A percentile compares a stretch with the other conserved stretches of the same genome.
Conservation (phyloP, 83 land plant genomes). For the Picea abies region DNA sequence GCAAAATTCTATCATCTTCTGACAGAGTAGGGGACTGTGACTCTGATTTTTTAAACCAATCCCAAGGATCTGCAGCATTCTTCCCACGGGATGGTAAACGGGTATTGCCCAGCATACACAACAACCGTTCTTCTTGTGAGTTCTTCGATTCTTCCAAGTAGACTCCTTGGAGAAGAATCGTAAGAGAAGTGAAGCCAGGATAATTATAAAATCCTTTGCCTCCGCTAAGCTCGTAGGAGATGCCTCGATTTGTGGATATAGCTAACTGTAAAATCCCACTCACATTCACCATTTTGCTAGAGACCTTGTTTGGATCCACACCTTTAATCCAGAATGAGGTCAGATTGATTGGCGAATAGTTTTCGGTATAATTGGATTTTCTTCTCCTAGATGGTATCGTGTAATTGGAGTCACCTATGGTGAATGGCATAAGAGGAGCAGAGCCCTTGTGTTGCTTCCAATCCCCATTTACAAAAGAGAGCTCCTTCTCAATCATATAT, state of each 20-base stretch:
- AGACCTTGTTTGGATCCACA: constrained; percentile 17
- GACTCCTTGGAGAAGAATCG: constrained; percentile 32
- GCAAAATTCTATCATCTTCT: no score
- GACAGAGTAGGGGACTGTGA: no score
- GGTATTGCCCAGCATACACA: constrained; percentile 32
- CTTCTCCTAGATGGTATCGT: no score
- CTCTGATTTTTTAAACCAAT: no score
- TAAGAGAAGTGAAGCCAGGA: constrained; percentile 26
- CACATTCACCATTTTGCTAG: constrained; percentile 26
- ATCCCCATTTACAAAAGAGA: constrained; percentile 37
- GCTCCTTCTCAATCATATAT: no score
- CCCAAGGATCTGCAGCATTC: no score
- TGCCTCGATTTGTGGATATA: not conserved
- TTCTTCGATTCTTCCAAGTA: constrained; percentile 28
- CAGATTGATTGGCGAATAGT: not conserved
- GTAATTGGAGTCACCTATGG: no score
- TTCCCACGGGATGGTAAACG: no score
- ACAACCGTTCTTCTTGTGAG: not conserved
- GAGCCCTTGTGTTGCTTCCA: constrained; percentile 29
- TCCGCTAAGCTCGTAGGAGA: no score
- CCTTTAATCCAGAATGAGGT: not conserved
- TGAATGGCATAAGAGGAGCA: constrained; percentile 37
- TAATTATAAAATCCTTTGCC: no score
- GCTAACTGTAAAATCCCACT: not conserved
- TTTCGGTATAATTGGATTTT: not conserved